Evolutionary conservation across 257 asterid species (phyloP), one percentile per base, ranked within the genome.

Genomic region (Nicotiana obtusifolia): DNA sequence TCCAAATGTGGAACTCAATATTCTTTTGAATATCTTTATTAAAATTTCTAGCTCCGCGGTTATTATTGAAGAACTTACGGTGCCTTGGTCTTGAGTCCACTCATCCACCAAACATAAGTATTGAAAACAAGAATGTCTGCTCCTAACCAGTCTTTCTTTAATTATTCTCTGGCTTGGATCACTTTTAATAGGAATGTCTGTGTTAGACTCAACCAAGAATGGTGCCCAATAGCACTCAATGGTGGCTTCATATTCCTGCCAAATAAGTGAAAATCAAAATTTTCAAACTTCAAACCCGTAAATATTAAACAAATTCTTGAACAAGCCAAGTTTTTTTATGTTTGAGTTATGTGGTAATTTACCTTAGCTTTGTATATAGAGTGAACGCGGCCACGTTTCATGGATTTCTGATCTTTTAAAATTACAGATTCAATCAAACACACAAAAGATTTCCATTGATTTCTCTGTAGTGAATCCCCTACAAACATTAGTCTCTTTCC

Each of bases 391-490:
- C 95, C 98, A 24, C 93, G 87, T 85, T 85, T 88, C 93, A 95
- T n/a, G n/a, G n/a, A n/a, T n/a, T n/a, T n/a, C n/a, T n/a, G n/a
- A n/a, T n/a, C n/a, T n/a, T n/a, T n/a, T n/a, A n/a, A n/a, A n/a
- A n/a, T n/a, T n/a, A n/a, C n/a, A n/a, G n/a, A n/a, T n/a, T n/a
- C n/a, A n/a, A n/a, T 90, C 0, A 94, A 87, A 83, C 99, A 94
- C 78, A 95, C 92, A 26, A 95, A 90, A 75, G 99, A 95, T 71
- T 94, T 88, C 98, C 98, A 95, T 75, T 94, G 98, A 20, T 93
- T 94, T 91, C 99, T 86, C 65, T 95, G 98, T 28, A 95, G 84
- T 47, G 99, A 95, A 86, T 95, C 99, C 81, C 99, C 99, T 5
- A 94, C 89, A 37, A 95, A 95, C 98, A 95, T 84, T 33, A 92